Evolutionary conservation across 2,329 filamentous ascomycete species (phyloP), one percentile per base, ranked within the genome.

Genomic region (Acrodontium crateriforme): DNA sequence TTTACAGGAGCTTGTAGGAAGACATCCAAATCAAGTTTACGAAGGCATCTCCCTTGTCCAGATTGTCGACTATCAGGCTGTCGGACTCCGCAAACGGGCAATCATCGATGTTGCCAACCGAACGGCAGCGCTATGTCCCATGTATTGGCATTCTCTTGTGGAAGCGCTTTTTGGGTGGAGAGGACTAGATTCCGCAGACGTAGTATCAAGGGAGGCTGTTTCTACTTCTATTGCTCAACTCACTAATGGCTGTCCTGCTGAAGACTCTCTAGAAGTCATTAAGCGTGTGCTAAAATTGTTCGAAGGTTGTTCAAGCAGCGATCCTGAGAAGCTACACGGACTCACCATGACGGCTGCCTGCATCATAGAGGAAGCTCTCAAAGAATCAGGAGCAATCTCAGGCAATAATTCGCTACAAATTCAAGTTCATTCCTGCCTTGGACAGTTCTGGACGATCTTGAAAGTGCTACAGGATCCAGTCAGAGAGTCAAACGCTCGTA

Each of bases 1-100:
- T 2, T 59, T 98, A 19, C 89, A 98, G 49, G 89, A 98, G 50
- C 65, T 98, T 9, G 78, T 95, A 34, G 89, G 89, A 8, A 74
- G 89, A 7, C 87, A 98, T 54, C 87, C 89, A 0, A 77, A 94
- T 44, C 84, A 71, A 0, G 72, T 95, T 18, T 62, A 68, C 10
- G 64, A 84, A 44, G 89, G 87, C 0, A 95, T 98, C 31, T 57
- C 72, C 22, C 65, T 95, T 2, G 83, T 95, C 0, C 89, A 95
- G 48, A 69, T 71, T 2, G 81, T 95, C 1, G 89, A 98, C 48
- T 98, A 94, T 47, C 84, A 93, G 50, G 72, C 82, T 19, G 84
- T 98, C 12, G 87, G 89, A 3, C 67, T 91, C n/a, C 70, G 87
- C 14, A 77, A 79, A 10, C 70, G 81, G 39, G 87, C 85, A 3